Evolutionary conservation across 2,329 filamentous ascomycete genomes (phyloP).

Genomic region (Ceratocystis variospora): DNA sequence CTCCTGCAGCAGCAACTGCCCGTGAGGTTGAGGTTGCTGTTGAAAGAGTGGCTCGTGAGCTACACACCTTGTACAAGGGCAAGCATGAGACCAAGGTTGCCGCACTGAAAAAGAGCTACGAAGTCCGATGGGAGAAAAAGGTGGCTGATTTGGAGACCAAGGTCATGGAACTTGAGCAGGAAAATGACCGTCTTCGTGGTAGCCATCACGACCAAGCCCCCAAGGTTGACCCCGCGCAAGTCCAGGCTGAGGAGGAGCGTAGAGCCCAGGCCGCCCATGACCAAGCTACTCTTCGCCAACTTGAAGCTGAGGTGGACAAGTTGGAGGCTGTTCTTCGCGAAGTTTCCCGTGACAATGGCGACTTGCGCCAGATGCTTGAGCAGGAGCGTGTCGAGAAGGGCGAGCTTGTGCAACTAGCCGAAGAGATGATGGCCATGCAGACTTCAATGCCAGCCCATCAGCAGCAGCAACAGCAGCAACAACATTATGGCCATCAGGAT

Average conservation of each 20-base stretch:
- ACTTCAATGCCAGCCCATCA: constrained; percentile 27
- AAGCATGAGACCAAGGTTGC: constrained; percentile 96
- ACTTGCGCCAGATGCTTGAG: constrained; percentile 52
- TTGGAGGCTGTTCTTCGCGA: constrained; percentile 58
- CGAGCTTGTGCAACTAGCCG: constrained; percentile 65
- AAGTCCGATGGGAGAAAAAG: constrained; percentile 79
- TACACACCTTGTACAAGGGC: constrained; percentile 86
- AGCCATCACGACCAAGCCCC: constrained; percentile 26
- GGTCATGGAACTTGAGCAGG: constrained; percentile 53
- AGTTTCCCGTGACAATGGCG: constrained; percentile 55
- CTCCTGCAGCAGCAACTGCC: constrained; percentile 28
- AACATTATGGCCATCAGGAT: constrained; percentile 19
- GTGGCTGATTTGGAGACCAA: constrained; percentile 62
- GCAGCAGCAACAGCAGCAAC: constrained; percentile 20
- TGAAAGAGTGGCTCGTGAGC: constrained; percentile 83
- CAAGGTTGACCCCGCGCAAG: constrained; percentile 31
- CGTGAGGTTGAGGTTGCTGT: constrained; percentile 70
- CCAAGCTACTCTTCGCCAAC: constrained; percentile 51
- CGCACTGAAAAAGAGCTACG: constrained; percentile 73
- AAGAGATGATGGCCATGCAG: constrained; percentile 68
- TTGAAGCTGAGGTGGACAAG: constrained; percentile 61
- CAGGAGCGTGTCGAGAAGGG: constrained; percentile 70
- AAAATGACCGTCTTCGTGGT: constrained; percentile 60
- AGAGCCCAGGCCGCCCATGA: constrained; percentile 42
- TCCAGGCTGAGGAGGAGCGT: constrained; percentile 37